Evolutionary conservation across 2,329 filamentous ascomycete species (phyloP).

Genomic region (Fusarium denticulatum): DNA sequence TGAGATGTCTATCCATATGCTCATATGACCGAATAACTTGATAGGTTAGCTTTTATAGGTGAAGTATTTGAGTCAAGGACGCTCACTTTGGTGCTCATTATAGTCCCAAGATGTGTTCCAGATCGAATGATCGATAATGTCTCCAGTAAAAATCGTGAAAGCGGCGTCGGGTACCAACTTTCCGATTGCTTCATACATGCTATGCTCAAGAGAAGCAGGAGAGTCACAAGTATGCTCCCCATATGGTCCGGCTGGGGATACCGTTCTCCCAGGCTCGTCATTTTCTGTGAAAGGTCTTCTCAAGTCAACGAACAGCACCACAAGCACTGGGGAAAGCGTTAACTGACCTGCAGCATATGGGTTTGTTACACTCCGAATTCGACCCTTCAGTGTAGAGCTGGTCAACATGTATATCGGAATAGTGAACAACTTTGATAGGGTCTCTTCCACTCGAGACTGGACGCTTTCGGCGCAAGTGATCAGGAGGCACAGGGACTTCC

Average conservation of each 20-base stretch:
- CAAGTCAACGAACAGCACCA: neutral
- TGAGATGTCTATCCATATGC: conserved; percentile 55
- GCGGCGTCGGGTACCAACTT: conserved; percentile 56
- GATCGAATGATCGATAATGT: conserved; percentile 64
- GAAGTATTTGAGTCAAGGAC: neutral
- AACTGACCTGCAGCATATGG: conserved; percentile 65
- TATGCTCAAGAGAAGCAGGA: conserved; percentile 61
- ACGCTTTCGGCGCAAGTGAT: conserved; percentile 51
- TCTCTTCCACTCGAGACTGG: conserved; percentile 55
- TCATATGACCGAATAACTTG: conserved; percentile 58
- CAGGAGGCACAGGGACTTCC: conserved; percentile 55
- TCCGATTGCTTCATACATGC: conserved; percentile 64
- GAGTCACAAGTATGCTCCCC: conserved; percentile 65
- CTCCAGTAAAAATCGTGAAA: conserved; percentile 69
- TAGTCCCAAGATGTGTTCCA: conserved; percentile 55
- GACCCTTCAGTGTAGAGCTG: conserved; percentile 63
- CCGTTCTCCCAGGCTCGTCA: conserved; percentile 59
- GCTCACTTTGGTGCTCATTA: conserved; percentile 47
- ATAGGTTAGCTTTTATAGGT: neutral
- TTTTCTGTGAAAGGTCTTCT: conserved; percentile 55
- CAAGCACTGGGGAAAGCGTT: no score
- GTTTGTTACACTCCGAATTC: conserved; percentile 65
- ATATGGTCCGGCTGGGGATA: conserved; percentile 60
- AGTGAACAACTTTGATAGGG: conserved; percentile 66
- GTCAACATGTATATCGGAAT: conserved; percentile 69